These are phyloP conservation scores for Albophoma yamanashiensis DNA, from an alignment of 2,329 filamentous ascomycete genomes.

Conservation along the genomic window DNA sequence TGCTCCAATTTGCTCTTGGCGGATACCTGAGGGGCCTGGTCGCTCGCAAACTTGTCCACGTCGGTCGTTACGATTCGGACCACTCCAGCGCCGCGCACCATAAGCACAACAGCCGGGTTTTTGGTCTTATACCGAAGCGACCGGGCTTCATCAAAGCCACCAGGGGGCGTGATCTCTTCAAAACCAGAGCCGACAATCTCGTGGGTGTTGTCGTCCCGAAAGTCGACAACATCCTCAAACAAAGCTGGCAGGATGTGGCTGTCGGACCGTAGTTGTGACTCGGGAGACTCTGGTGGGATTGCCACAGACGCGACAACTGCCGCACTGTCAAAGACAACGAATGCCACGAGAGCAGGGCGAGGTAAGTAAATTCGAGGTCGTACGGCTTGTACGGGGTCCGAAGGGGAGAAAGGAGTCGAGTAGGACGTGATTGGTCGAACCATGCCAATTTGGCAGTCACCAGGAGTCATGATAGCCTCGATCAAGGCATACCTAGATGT, in stretches of 20 bases:
- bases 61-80: conserved; percentile 49
- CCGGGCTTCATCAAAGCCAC: conserved; percentile 33
- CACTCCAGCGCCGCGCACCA: conserved; percentile 52
- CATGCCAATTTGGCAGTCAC: conserved; percentile 47
- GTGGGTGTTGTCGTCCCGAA: conserved; percentile 54
- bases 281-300: conserved; percentile 57
- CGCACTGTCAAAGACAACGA: conserved; percentile 68
- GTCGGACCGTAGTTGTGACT: conserved; percentile 63
- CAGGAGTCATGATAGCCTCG: conserved; percentile 53
- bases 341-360: conserved; percentile 67
- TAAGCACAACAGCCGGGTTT: conserved; percentile 49
- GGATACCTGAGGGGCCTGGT: conserved; percentile 52
- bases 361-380: conserved; percentile 67
- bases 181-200: conserved; percentile 54
- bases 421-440: conserved; percentile 60
- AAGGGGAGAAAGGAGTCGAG: conserved; percentile 37
- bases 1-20: conserved; percentile 88
- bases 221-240: conserved; percentile 81
- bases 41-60: conserved; percentile 47
- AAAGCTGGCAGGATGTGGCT: conserved; percentile 51
- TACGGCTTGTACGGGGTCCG: conserved; percentile 20
- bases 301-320: conserved; percentile 68
- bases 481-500: conserved; percentile 61
- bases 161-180: conserved; percentile 40
- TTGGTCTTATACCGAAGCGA: conserved; percentile 45